phyloP scores from a whole-genome alignment of 345 rosid species.

The Limnanthes douglasii region DNA sequence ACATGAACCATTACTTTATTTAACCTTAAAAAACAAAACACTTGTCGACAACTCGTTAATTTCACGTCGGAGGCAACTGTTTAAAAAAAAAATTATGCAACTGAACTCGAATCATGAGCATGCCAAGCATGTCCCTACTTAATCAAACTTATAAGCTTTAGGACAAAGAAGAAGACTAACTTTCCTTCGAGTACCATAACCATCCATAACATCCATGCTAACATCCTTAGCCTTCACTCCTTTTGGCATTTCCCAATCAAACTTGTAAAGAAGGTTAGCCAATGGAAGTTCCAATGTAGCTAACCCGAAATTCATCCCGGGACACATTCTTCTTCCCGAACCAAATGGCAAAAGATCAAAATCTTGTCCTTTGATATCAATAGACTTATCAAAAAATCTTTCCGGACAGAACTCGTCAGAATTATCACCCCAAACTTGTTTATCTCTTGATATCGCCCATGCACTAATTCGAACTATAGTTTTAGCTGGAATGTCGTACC shows the following conservation, averaged over 20 bases:
- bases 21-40: too few relatives aligned
- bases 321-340: conserved; percentile 13
- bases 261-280: conserved; percentile 5
- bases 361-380: conserved; percentile 12
- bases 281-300: conserved; percentile 6
- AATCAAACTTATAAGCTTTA: too few relatives aligned
- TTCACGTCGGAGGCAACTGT: too few relatives aligned
- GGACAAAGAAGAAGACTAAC: too few relatives aligned
- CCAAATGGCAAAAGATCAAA: conserved; percentile 16
- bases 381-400: conserved; percentile 7
- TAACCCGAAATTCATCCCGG: conserved; percentile 11
- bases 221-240: conserved; percentile 7
- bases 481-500: conserved; percentile 16
- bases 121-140: too few relatives aligned
- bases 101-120: too few relatives aligned
- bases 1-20: too few relatives aligned
- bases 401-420: conserved; percentile 7
- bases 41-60: too few relatives aligned
- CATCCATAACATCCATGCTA: too few relatives aligned
- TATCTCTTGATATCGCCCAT: conserved; percentile 25
- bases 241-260: conserved; percentile 6
- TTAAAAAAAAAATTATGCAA: too few relatives aligned
- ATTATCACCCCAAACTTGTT: conserved; percentile 17
- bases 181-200: too few relatives aligned
- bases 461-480: conserved; percentile 15